These are phyloP conservation scores for Apiospora kogelbergensis DNA, from an alignment of 2,329 filamentous ascomycete species.

Conservation along the genomic window DNA sequence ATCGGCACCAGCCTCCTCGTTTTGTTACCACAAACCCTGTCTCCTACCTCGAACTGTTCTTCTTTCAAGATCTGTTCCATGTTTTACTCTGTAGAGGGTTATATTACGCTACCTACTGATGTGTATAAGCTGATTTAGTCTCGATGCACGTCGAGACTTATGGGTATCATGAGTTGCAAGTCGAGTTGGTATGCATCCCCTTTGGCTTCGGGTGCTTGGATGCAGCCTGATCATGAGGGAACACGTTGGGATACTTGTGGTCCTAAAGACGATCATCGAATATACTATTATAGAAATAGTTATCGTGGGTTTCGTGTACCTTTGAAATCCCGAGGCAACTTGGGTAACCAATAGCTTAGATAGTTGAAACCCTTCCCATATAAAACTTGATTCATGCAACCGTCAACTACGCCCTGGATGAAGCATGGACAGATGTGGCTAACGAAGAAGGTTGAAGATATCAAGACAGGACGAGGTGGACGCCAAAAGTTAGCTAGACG, in stretches of 20 bases:
- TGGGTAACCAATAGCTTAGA: too few relatives aligned
- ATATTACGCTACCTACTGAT: background rate
- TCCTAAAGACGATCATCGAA: background rate
- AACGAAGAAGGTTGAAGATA: too few relatives aligned
- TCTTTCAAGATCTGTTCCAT: background rate
- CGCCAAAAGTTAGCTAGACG: too few relatives aligned
- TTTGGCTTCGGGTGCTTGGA: background rate
- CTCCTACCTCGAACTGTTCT: background rate
- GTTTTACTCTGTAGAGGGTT: background rate
- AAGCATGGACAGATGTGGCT: too few relatives aligned
- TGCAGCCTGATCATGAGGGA: background rate
- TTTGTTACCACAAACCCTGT: slow-evolving; percentile 7
- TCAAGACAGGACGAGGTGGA: too few relatives aligned
- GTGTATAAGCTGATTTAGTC: background rate
- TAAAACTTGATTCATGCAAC: too few relatives aligned
- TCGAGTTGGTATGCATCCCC: background rate
- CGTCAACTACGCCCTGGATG: too few relatives aligned
- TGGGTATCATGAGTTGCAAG: background rate
- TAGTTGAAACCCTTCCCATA: too few relatives aligned
- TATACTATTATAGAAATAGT: background rate
- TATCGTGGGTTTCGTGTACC: background rate
- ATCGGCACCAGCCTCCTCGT: too few relatives aligned
- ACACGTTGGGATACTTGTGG: background rate
- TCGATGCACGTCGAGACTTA: background rate
- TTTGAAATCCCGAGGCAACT: too few relatives aligned